Base-by-base conservation (phyloP, 2,329 filamentous ascomycete genomes). In the Coleophoma crateriformis region DNA sequence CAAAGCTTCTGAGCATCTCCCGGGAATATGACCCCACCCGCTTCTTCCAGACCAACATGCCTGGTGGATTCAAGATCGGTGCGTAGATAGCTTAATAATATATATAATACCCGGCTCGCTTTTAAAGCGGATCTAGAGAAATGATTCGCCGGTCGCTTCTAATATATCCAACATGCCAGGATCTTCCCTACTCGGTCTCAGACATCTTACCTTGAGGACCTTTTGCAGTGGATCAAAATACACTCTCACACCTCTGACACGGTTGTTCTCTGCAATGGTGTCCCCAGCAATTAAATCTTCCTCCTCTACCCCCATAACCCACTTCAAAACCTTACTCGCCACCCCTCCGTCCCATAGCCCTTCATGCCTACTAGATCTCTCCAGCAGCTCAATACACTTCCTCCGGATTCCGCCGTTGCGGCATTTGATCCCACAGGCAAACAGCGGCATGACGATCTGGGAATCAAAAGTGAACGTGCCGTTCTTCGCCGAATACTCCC, bases 391-490 rank as follows among this genome's bases (percentile, higher is more conserved):
- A 32, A 50, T 46, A 11, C 49, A 46, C 42, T 51, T 45, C 17
- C 49, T 17, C 14, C 52, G 34, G 8, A 48, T 34, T 2, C n/a
- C 39, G 15, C 44, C 33, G 10, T 51, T 34, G 1, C 48, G 49
- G 42, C 52, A 54, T 1, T 40, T 38, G 14, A 79, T 82, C 7
- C 79, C 81, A 13, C 82, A 78, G 4, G 82, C 74, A 52, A 79
- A 85, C 1, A 86, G 70, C 0, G 80, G 79, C 6, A 80, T 76
- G 3, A 85, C 74, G 49, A 85, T 79, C 33, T 81, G 81, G 8
- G 83, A 64, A 43, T 84, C 80, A 17, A 81, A 75, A 40, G 78
- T 79, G 62, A 85, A 85, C 55, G 27, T n/a, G 77, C 79, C 39
- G 69, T 64, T 44, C 15, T 15, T 19, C 6, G 38, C 15, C 1